phyloP scores from a whole-genome alignment of 148 eudicot species.

The Rhododendron simsii region DNA sequence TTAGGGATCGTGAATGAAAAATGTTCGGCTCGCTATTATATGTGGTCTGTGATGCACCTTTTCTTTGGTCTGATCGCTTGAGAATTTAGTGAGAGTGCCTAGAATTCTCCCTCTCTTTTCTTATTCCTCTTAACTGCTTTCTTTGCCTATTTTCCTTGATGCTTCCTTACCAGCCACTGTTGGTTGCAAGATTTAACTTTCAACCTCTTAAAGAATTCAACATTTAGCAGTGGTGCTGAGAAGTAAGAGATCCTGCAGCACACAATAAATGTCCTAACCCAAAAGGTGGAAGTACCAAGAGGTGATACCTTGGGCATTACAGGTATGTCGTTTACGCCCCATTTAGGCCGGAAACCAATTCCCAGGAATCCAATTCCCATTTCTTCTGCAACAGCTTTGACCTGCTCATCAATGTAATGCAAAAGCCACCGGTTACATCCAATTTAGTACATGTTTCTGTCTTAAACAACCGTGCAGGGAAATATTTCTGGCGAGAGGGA shows the following conservation, averaged over 20 bases:
- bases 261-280: background rate
- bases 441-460: background rate
- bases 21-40: background rate
- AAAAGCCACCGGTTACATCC: background rate
- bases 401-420: constrained; percentile 36
- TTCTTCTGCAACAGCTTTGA: constrained; percentile 97
- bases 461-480: background rate
- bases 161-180: background rate
- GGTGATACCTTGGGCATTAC: constrained; percentile 88
- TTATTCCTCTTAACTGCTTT: background rate
- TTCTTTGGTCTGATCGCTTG: background rate
- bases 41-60: background rate
- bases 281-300: background rate
- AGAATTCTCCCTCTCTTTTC: background rate
- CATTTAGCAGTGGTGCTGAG: background rate
- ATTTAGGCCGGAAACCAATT: constrained; percentile 92
- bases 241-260: background rate
- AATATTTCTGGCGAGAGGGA: background rate
- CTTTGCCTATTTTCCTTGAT: background rate
- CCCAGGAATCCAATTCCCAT: constrained; percentile 98
- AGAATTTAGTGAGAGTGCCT: background rate
- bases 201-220: background rate
- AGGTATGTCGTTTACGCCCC: constrained; percentile 80
- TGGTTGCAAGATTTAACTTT: background rate
- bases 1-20: background rate